Conservation (phyloP, 495 filamentous ascomycete genomes). For the Aspergillus wentii region DNA sequence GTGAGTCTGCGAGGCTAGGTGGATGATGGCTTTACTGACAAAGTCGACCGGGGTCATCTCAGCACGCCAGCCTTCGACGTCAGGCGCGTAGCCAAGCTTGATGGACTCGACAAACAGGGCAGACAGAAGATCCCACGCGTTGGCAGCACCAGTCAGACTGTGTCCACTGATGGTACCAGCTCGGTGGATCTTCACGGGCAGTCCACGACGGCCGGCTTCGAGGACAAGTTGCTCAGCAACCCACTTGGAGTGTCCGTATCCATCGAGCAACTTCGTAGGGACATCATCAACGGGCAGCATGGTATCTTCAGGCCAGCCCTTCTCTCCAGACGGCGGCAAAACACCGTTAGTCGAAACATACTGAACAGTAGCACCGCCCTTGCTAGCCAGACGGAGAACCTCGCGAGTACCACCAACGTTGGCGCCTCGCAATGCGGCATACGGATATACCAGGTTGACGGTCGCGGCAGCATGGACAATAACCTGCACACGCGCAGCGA, state of each 20-base stretch:
- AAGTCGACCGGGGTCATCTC: conserved; percentile 74
- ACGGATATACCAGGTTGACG: conserved; percentile 65
- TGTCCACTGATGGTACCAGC: conserved; percentile 63
- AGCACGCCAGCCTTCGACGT: conserved; percentile 61
- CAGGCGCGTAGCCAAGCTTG: conserved; percentile 54
- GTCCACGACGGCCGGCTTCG: conserved; percentile 54
- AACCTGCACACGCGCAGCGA: conserved; percentile 53
- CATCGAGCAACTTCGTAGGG: conserved; percentile 53
- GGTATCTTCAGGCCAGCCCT: conserved; percentile 55
- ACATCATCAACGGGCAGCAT: conserved; percentile 56
- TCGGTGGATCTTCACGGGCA: conserved; percentile 58
- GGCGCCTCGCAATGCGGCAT: conserved; percentile 53
- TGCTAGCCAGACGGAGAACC: conserved; percentile 57
- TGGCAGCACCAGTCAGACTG: conserved; percentile 57
- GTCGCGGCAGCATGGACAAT: conserved; percentile 63
- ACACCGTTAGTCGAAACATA: conserved; percentile 69
- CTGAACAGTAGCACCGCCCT: conserved; percentile 58
- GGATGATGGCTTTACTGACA: conserved; percentile 58
- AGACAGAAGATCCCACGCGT: conserved; percentile 62
- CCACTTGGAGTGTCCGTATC: conserved; percentile 65
- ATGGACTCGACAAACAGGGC: conserved; percentile 65
- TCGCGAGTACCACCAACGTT: conserved; percentile 60
- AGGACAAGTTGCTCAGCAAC: conserved; percentile 62
- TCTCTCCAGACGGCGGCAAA: conserved; percentile 48
- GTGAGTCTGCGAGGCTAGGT: conserved; percentile 50